Conservation (phyloP, 768 basidiomycete species). For the Tricholoma matsutake region DNA sequence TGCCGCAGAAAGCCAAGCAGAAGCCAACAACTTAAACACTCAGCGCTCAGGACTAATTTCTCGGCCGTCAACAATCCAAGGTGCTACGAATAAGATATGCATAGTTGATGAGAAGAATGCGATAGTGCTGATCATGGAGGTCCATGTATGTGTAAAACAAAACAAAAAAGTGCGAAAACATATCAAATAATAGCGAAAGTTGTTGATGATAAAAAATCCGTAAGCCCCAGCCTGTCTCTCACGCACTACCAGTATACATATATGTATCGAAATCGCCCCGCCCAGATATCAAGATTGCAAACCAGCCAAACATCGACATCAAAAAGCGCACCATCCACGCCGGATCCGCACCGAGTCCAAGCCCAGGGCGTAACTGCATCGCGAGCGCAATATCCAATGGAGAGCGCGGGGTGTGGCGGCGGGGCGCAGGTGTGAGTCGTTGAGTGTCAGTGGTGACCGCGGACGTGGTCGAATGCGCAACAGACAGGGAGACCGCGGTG, state of each 20-base stretch:
- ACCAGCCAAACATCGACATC: slow-evolving; percentile 80
- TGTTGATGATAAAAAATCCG: background rate
- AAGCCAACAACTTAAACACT: no score
- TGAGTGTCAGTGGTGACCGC: background rate
- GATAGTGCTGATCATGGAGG: background rate
- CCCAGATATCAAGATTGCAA: slow-evolving; percentile 55
- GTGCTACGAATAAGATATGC: background rate
- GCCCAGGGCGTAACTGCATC: slow-evolving; percentile 73
- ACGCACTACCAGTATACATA: background rate
- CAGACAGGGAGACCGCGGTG: background rate
- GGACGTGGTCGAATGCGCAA: background rate
- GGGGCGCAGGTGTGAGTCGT: background rate
- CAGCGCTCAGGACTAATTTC: no score
- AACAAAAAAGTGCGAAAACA: no score
- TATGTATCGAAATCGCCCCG: slow-evolving; percentile 18
- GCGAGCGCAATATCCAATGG: slow-evolving; percentile 68
- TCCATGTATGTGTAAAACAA: background rate
- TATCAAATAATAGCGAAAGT: background rate
- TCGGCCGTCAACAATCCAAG: no score
- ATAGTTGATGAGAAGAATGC: background rate
- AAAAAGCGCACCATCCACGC: slow-evolving; percentile 79
- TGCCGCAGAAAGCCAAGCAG: no score
- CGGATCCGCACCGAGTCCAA: slow-evolving; percentile 67
- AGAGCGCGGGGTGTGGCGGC: slow-evolving; percentile 30
- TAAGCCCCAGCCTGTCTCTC: background rate